Evolutionary conservation across 2,329 filamentous ascomycete genomes (phyloP).

Genomic region (Tolypocladium inflatum): DNA sequence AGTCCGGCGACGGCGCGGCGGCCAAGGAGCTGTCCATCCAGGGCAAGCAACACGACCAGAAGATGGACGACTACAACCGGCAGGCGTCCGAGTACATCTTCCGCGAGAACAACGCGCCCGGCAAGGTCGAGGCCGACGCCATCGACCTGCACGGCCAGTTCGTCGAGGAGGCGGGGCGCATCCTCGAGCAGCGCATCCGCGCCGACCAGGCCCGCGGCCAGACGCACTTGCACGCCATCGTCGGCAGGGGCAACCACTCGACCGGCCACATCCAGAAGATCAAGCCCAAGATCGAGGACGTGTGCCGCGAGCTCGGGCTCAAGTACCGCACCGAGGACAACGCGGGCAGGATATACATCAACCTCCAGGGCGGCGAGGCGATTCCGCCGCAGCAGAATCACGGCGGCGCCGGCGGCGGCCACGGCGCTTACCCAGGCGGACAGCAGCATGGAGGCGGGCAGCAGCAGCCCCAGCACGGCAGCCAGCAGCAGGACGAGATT

Average conservation of each 20-base stretch:
- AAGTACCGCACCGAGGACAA: conserved; percentile 83
- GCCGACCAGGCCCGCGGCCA: conserved; percentile 66
- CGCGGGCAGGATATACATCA: conserved; percentile 78
- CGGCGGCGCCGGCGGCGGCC: conserved; percentile 18
- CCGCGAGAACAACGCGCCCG: conserved; percentile 79
- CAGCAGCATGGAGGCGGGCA: conserved; percentile 26
- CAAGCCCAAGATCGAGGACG: conserved; percentile 84
- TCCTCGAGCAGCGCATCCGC: conserved; percentile 76
- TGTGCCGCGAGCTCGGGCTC: conserved; percentile 75
- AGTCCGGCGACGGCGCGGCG: conserved; percentile 68
- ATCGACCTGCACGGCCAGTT: conserved; percentile 94
- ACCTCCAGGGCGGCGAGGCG: conserved; percentile 65
- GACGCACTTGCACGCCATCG: conserved; percentile 84
- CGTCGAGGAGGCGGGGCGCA: conserved; percentile 88
- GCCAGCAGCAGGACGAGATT: conserved; percentile 42
- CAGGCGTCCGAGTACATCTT: conserved; percentile 94
- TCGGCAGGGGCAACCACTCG: conserved; percentile 90
- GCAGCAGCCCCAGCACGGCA: conserved; percentile 29
- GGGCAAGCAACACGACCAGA: conserved; percentile 72
- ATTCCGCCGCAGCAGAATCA: conserved; percentile 34
- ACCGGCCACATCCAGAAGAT: conserved; percentile 79
- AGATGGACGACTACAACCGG: conserved; percentile 82
- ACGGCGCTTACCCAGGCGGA: conserved; percentile 21
- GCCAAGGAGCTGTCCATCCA: conserved; percentile 79
- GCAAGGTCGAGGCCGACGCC: conserved; percentile 66